Percentiles rank a stretch among this genome's conserved stretches.
Conservation (phyloP, 768 basidiomycete species). For the Suillus tomentosus region DNA sequence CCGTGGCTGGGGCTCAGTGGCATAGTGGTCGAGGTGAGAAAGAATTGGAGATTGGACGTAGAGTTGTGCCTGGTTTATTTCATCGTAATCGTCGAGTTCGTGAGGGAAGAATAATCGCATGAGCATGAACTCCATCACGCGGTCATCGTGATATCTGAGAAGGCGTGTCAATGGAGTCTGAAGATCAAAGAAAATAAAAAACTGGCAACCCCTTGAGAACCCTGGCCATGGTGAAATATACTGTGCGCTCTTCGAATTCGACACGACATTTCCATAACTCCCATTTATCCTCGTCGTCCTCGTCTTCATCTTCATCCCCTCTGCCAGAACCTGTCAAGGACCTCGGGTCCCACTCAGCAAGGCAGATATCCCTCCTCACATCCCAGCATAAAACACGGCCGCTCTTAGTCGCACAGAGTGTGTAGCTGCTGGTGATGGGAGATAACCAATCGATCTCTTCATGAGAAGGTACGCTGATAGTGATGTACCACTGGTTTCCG, state of each 20-base stretch:
- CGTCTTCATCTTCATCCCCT: slow-evolving; percentile 15
- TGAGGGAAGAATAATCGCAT: slow-evolving; percentile 68
- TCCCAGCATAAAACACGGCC: slow-evolving; percentile 82
- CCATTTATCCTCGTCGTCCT: slow-evolving; percentile 46
- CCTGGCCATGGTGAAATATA: slow-evolving; percentile 78
- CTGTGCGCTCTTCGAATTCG: slow-evolving; percentile 69
- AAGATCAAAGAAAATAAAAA: slow-evolving; percentile 3
- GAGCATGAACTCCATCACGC: slow-evolving; percentile 70
- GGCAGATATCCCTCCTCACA: slow-evolving; percentile 56
- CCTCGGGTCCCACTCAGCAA: slow-evolving; percentile 69
- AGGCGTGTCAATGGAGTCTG: slow-evolving; percentile 9
- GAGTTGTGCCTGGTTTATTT: slow-evolving; percentile 8
- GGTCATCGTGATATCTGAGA: slow-evolving; percentile 56
- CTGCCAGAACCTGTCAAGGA: slow-evolving; percentile 19
- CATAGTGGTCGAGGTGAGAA: slow-evolving; percentile 7
- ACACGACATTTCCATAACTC: slow-evolving; percentile 80
- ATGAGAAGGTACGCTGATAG: slow-evolving; percentile 63
- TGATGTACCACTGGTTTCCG: slow-evolving; percentile 58
- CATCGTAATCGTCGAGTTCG: slow-evolving; percentile 37
- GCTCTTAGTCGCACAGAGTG: slow-evolving; percentile 74
- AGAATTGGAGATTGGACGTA: slow-evolving; percentile 9
- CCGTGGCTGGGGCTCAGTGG: neutral
- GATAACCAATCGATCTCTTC: slow-evolving; percentile 79
- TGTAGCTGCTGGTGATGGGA: slow-evolving; percentile 74
- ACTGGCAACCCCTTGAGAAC: slow-evolving; percentile 53